These are phyloP conservation scores for Colletotrichum sp. DNA, from an alignment of 2,329 filamentous ascomycete species.

Conservation along the genomic window DNA sequence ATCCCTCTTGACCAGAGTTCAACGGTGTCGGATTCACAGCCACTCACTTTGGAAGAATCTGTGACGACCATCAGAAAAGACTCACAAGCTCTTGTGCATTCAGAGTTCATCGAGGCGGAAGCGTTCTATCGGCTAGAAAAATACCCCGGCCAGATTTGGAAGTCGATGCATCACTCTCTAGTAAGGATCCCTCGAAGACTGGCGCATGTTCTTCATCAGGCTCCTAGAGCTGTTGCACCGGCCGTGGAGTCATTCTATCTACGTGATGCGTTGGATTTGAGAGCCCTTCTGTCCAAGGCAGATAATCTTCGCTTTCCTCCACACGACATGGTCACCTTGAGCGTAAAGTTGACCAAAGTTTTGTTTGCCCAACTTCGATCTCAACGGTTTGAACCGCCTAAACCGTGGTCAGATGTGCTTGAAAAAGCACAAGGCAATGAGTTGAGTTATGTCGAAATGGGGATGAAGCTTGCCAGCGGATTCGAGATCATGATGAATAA, in stretches of 20 bases:
- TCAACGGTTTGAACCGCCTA: slow-evolving; percentile 77
- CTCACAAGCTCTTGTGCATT: slow-evolving; percentile 68
- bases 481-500: slow-evolving; percentile 85
- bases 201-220: slow-evolving; percentile 77
- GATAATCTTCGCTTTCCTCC: slow-evolving; percentile 71
- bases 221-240: slow-evolving; percentile 78
- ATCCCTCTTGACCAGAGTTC: slow-evolving; percentile 61
- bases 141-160: slow-evolving; percentile 77
- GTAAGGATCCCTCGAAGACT: slow-evolving; percentile 81
- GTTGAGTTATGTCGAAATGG: slow-evolving; percentile 63
- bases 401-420: slow-evolving; percentile 47
- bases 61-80: slow-evolving; percentile 62
- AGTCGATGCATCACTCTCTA: slow-evolving; percentile 77
- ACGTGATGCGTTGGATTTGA: slow-evolving; percentile 79
- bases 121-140: slow-evolving; percentile 88
- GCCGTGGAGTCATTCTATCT: slow-evolving; percentile 93
- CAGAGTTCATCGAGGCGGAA: slow-evolving; percentile 79
- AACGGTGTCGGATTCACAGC: slow-evolving; percentile 33
- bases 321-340: slow-evolving; percentile 78
- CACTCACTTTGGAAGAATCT: slow-evolving; percentile 69
- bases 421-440: slow-evolving; percentile 28
- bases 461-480: slow-evolving; percentile 89
- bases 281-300: slow-evolving; percentile 65
- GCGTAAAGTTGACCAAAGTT: slow-evolving; percentile 83
- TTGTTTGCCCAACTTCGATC: slow-evolving; percentile 90